Base-by-base conservation (phyloP, 192 early-diverging fungal genomes). In the Gonapodya prolifera region DNA sequence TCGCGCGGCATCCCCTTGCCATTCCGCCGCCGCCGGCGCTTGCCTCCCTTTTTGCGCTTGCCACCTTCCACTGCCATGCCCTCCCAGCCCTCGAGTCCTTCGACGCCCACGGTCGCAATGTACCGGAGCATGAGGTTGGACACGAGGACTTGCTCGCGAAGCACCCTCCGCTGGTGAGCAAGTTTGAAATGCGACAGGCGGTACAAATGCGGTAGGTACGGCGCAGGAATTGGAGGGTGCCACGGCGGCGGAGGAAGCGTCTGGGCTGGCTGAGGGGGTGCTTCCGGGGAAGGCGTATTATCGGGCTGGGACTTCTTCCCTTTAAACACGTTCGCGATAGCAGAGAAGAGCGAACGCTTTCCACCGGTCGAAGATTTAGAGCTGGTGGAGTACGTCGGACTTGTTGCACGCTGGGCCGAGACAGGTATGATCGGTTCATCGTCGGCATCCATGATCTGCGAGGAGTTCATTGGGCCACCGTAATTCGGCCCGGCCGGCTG, bases 51-150 rank as follows among this genome's bases (percentile, higher is more conserved):
- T 23, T 61, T 61, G 8, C 45, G 8, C 23, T 61, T 61, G 8
- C 45, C 45, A 61, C 45, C 45, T 16, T 61, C 45, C 23, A 61
- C 45, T 61, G 45, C 45, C 45, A 61, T 61, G 45, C 45, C 45
- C 23, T 61, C 45, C 45, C 45, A 61, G 45, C 45, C 45, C 23
- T 61, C 45, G 45, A 61, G 45, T 23, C 45, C 45, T 61, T 61
- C 45, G 8, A 61, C 45, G 45, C 45, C 45, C 8, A 61, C 45
- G 45, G 71, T 32, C 8, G 71, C 71, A 18, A 73, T 32, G 71
- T 30, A 73, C 28, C 71, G 71, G 18, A 73, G 31, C 71, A 73
- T 73, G 18, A 73, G 71, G 31, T 73, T 73, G 31, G 71, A 73
- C 8, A 73, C 32, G 31, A 73, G 71, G 16, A 73, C 71, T 29